Base-by-base conservation (phyloP, 768 basidiomycete genomes). In the Calocera viscosa region DNA sequence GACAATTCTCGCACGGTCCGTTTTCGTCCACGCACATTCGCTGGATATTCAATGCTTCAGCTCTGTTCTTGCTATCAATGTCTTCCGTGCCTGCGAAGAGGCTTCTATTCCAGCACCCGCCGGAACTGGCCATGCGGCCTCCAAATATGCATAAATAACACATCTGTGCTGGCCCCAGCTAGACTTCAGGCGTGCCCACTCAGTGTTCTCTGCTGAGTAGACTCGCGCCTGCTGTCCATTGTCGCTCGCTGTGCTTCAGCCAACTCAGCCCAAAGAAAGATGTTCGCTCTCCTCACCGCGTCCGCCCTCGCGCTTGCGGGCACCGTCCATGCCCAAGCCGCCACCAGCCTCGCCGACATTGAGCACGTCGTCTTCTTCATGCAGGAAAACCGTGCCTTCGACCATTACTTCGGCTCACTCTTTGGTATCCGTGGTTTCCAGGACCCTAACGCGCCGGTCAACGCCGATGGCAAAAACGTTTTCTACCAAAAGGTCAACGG, bases 351-450 rank as follows among this genome's bases (percentile, higher is more conserved):
- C 28, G 38, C 34, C 28, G 53, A 66, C 40, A 66, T 71, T 30
- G 69, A 71, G 17, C 68, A 69, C 49, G 69, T 71, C 24, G 69
- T 71, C 22, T 60, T 71, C 7, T 69, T 67, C 67, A 69, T 71
- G 70, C 70, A 71, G 49, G 70, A 71, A 64, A 71, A 71, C 65
- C 64, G 70, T 26, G 70, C 70, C 2, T 71, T 67, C 64, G 70
- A 70, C 28, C 64, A 69, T 49, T 70, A 71, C 63, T 71, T 69
- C 67, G 70, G 68, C 19, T 33, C 69, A 17, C 65, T 69, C 43
- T 65, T 47, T 30, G 70, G 70, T 30, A 65, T 71, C 32, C 67
- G 70, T 24, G 69, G 70, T 2, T 71, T 71, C 35, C 38, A 35
- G 8, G 70, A 71, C 65, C 70, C 70, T 14, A 71, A 71, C 63